phyloP scores from a whole-genome alignment of 1,284 basidiomycete genomes.

The Ceratobasidium theobromae region DNA sequence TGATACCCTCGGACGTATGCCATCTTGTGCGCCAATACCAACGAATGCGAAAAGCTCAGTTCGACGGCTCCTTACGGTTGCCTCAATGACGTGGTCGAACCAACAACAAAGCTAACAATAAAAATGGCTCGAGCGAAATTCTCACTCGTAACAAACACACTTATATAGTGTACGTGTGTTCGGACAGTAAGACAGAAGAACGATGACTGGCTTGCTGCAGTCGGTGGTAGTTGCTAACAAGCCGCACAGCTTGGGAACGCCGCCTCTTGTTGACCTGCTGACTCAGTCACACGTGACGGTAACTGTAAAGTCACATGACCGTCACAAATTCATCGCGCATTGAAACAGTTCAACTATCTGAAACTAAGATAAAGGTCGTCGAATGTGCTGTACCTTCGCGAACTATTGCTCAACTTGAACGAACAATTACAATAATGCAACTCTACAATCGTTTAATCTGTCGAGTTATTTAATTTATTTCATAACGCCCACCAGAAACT shows the following conservation, averaged over 20 bases:
- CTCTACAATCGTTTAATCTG: too few relatives aligned
- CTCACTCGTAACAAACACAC: constrained; percentile 31
- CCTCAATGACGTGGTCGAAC: constrained; percentile 31
- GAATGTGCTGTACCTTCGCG: too few relatives aligned
- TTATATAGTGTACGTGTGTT: constrained; percentile 14
- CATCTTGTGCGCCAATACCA: too few relatives aligned
- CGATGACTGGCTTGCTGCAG: constrained; percentile 26
- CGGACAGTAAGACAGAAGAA: constrained; percentile 16
- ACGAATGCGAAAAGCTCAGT: not conserved
- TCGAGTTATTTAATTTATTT: too few relatives aligned
- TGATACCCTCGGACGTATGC: constrained; percentile 22
- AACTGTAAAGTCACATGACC: not conserved
- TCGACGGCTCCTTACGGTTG: constrained; percentile 21
- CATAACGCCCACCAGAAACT: too few relatives aligned
- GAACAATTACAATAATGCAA: too few relatives aligned
- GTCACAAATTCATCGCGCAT: not conserved
- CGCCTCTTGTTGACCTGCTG: constrained; percentile 16
- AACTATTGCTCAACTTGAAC: too few relatives aligned
- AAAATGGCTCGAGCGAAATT: constrained; percentile 24
- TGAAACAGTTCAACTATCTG: not conserved
- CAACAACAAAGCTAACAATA: constrained; percentile 25
- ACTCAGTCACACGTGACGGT: constrained; percentile 1
- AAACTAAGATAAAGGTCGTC: not conserved
- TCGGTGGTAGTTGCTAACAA: constrained; percentile 16
- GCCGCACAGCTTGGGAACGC: constrained; percentile 27